phyloP scores from a whole-genome alignment of 208 protist species.

The Trypanosomatidae sp. region DNA sequence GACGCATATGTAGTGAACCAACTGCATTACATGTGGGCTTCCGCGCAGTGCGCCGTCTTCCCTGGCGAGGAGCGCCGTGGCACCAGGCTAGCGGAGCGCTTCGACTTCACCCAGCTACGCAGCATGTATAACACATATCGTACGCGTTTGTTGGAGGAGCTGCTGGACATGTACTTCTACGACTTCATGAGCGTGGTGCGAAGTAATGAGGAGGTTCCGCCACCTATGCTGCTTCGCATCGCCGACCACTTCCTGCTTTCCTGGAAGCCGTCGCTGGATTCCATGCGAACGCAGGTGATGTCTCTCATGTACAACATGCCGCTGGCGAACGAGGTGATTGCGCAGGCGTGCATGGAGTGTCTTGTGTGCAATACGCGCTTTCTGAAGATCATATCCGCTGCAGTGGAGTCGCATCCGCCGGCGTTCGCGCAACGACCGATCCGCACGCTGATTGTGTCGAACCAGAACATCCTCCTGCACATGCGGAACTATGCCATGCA shows the following conservation, averaged over 20 bases:
- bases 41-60: constrained; percentile 19
- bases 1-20: constrained; percentile 29
- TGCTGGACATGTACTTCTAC: constrained; percentile 44
- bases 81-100: constrained; percentile 34
- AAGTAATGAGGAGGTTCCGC: constrained; percentile 25
- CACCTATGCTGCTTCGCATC: constrained; percentile 34
- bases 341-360: constrained; percentile 80
- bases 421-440: constrained; percentile 37
- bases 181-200: constrained; percentile 41
- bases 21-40: constrained; percentile 26
- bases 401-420: constrained; percentile 23
- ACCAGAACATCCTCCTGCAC: constrained; percentile 79
- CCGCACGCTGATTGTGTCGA: constrained; percentile 62
- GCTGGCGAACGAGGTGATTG: constrained; percentile 57
- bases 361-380: constrained; percentile 81
- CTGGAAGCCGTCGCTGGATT: constrained; percentile 59
- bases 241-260: constrained; percentile 60
- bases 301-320: constrained; percentile 38
- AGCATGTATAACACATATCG: constrained; percentile 41
- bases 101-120: constrained; percentile 32
- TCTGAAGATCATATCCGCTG: constrained; percentile 40
- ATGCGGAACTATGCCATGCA: constrained; percentile 70
- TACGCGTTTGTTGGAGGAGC: constrained; percentile 35
- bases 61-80: constrained; percentile 18
- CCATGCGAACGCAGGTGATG: constrained; percentile 32